Percentiles rank a stretch among this genome's conserved stretches.
Evolutionary conservation across 805 yeast species (phyloP).

Genomic region (Lipomyces anomalus): DNA sequence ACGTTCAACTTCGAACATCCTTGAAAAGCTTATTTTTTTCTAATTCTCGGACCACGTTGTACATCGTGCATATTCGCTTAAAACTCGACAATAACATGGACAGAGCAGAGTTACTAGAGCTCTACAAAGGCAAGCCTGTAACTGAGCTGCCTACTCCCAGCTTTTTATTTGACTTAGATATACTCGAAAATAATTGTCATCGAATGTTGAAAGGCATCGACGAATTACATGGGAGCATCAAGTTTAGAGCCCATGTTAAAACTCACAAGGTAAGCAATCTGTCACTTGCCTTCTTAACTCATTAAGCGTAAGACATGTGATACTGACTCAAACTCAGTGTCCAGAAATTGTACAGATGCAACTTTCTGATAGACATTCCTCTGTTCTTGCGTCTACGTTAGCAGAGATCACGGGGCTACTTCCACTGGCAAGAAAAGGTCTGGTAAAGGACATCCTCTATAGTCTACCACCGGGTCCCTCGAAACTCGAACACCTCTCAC

Average conservation of each 20-base stretch:
- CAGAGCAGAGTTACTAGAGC: constrained; percentile 3
- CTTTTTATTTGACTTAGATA: constrained; percentile 42
- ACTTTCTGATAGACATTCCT: constrained; percentile 39
- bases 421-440: constrained; percentile 39
- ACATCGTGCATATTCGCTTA: no score
- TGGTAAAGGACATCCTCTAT: constrained; percentile 44
- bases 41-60: no score
- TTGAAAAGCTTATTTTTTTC: no score
- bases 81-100: no score
- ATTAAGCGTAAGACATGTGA: not conserved
- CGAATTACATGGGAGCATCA: constrained; percentile 33
- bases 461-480: constrained; percentile 56
- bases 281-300: not conserved
- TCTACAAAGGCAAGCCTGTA: constrained; percentile 38
- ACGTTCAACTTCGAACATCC: no score
- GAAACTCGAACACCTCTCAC: constrained; percentile 44
- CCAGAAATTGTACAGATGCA: constrained; percentile 48
- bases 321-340: constrained; percentile 48
- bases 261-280: constrained; percentile 59
- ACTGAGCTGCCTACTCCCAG: constrained; percentile 56
- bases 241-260: constrained; percentile 67
- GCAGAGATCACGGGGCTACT: constrained; percentile 55
- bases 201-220: constrained; percentile 46
- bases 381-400: constrained; percentile 63
- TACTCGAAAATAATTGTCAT: constrained; percentile 42